phyloP scores from a whole-genome alignment of 495 filamentous ascomycete species.

The Viridothelium virens region DNA sequence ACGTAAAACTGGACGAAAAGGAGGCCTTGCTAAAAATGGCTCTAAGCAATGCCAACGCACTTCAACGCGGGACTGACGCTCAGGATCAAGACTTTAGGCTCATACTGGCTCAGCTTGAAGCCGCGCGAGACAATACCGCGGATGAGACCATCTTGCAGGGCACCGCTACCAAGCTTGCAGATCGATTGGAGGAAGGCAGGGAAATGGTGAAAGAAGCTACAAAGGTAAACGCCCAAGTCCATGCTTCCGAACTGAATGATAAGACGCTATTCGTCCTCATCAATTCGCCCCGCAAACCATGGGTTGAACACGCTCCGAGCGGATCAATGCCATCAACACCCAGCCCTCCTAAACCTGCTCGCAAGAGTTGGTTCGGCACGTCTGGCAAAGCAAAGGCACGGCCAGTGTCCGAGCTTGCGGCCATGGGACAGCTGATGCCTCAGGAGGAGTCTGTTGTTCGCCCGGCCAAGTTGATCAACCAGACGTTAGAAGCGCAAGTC shows the following conservation, averaged over 20 bases:
- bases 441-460: not conserved
- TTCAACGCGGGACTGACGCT: constrained; percentile 33
- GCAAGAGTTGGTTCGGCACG: not conserved
- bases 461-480: not conserved
- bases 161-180: constrained; percentile 6
- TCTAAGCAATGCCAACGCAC: constrained; percentile 36
- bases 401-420: not conserved
- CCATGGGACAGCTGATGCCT: not conserved
- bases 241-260: constrained; percentile 1
- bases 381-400: not conserved
- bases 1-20: constrained; percentile 36
- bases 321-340: not conserved
- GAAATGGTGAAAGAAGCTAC: constrained; percentile 2
- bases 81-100: constrained; percentile 31
- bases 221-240: constrained; percentile 3
- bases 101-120: constrained; percentile 27
- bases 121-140: constrained; percentile 11
- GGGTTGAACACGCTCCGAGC: constrained; percentile 1
- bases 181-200: constrained; percentile 12
- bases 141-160: not conserved
- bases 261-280: not conserved
- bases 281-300: constrained; percentile 6
- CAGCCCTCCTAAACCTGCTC: not conserved
- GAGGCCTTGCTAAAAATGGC: constrained; percentile 27
- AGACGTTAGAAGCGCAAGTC: not conserved